A percentile compares a stretch with the other conserved stretches of the same genome.
Conservation (phyloP, 345 rosid species). For the Gossypioides kirkii region DNA sequence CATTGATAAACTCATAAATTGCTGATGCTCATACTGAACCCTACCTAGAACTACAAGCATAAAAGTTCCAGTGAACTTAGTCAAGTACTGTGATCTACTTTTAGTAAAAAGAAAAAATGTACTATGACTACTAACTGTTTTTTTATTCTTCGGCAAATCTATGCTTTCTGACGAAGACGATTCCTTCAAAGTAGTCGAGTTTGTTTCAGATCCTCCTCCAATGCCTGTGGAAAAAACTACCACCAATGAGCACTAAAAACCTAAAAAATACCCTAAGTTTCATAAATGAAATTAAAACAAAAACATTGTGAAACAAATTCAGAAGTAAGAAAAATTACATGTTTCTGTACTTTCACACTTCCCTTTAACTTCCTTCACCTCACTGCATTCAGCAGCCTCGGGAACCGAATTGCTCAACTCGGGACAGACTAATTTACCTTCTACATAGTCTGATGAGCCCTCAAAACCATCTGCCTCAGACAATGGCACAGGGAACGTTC, state of each 20-base stretch:
- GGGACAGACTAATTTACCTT: conserved; percentile 18
- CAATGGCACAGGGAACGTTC: conserved; percentile 63
- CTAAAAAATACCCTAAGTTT: neutral
- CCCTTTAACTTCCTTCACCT: conserved; percentile 34
- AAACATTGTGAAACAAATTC: neutral
- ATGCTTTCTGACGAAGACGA: conserved; percentile 35
- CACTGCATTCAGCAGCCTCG: conserved; percentile 20
- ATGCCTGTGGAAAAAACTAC: conserved; percentile 31
- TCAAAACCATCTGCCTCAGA: conserved; percentile 43
- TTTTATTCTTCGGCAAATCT: conserved; percentile 47
- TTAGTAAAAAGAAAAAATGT: neutral
- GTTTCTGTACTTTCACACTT: conserved; percentile 33
- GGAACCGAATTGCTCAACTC: conserved; percentile 20
- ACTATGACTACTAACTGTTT: conserved; percentile 41
- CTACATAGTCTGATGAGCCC: conserved; percentile 28
- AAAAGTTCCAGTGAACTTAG: neutral
- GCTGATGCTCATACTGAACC: neutral
- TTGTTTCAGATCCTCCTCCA: conserved; percentile 35
- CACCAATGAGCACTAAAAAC: neutral
- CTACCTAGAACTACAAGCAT: neutral
- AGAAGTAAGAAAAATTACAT: conserved; percentile 34
- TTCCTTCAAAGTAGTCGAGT: conserved; percentile 33
- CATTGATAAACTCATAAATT: neutral
- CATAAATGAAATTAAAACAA: neutral
- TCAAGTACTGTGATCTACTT: neutral